Evolutionary conservation across 1,284 basidiomycete genomes (phyloP).

Genomic region (Serendipita sp.): DNA sequence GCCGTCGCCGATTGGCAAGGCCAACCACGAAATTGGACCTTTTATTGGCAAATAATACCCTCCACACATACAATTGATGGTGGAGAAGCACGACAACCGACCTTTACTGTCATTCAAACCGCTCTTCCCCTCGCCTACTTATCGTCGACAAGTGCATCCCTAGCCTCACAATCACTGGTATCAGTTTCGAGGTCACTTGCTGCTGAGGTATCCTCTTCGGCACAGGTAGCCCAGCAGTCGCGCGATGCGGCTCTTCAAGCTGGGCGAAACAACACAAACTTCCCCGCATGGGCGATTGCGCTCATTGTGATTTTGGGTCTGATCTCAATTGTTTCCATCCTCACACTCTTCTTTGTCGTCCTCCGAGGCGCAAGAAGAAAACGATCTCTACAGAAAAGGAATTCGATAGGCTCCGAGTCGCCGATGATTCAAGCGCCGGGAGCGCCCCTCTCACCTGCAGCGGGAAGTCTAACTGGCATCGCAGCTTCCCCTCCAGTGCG

Average conservation of each 20-base stretch:
- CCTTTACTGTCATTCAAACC: conserved; percentile 64
- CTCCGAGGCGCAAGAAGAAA: conserved; percentile 40
- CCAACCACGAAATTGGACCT: conserved; percentile 43
- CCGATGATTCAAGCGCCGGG: conserved; percentile 54
- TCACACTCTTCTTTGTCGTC: conserved; percentile 54
- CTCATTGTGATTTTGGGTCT: conserved; percentile 71
- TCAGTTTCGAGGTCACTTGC: conserved; percentile 29
- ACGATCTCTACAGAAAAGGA: conserved; percentile 36
- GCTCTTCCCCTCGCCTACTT: conserved; percentile 50
- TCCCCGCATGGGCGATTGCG: conserved; percentile 80
- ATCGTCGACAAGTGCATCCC: conserved; percentile 26
- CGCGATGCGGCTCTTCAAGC: conserved; percentile 35
- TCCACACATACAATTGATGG: conserved; percentile 36
- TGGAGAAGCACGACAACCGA: conserved; percentile 44
- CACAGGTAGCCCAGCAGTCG: conserved; percentile 1
- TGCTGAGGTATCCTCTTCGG: conserved; percentile 16
- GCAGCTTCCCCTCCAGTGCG: not conserved
- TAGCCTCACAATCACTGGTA: conserved; percentile 17
- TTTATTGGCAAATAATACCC: conserved; percentile 56
- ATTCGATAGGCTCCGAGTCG: conserved; percentile 60
- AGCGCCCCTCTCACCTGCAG: conserved; percentile 35
- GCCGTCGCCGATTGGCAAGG: conserved; percentile 37
- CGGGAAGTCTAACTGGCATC: conserved; percentile 15
- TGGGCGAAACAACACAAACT: conserved; percentile 23
- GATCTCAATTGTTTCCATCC: conserved; percentile 55